Evolutionary conservation across 2,329 filamentous ascomycete genomes (phyloP).

Genomic region (Chaetomium globosum): DNA sequence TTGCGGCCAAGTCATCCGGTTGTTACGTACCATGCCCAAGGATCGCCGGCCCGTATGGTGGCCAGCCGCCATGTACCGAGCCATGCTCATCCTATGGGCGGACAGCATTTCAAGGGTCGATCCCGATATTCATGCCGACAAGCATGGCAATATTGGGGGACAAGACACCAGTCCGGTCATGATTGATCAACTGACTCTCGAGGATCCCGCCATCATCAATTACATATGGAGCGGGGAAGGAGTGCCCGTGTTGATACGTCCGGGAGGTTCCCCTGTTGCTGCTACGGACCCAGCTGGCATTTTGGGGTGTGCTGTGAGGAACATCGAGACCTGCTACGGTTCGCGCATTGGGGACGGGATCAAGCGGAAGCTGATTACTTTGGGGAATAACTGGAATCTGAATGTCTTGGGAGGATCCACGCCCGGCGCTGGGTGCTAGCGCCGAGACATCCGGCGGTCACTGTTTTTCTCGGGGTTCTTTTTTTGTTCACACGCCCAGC

Average conservation of each 20-base stretch:
- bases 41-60: slow-evolving; percentile 69
- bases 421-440: not conserved
- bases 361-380: slow-evolving; percentile 46
- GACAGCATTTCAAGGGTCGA: slow-evolving; percentile 60
- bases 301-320: slow-evolving; percentile 46
- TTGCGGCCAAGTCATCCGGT: slow-evolving; percentile 66
- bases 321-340: slow-evolving; percentile 47
- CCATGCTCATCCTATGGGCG: slow-evolving; percentile 63
- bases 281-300: slow-evolving; percentile 47
- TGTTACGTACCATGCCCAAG: slow-evolving; percentile 62
- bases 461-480: not conserved
- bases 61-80: slow-evolving; percentile 71
- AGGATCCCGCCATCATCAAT: slow-evolving; percentile 44
- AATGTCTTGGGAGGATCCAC: slow-evolving; percentile 34
- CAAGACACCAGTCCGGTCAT: slow-evolving; percentile 34
- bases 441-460: not conserved
- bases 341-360: slow-evolving; percentile 51
- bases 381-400: slow-evolving; percentile 47
- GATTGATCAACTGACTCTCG: slow-evolving; percentile 48
- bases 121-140: slow-evolving; percentile 42
- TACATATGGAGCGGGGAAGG: slow-evolving; percentile 48
- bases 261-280: slow-evolving; percentile 41
- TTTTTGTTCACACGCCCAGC: not conserved
- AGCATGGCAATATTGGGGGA: slow-evolving; percentile 19
- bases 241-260: slow-evolving; percentile 43